Evolutionary conservation across 106 monocot species (phyloP), one percentile per base, ranked within the genome.

Genomic region (Dioscorea zingiberensis): DNA sequence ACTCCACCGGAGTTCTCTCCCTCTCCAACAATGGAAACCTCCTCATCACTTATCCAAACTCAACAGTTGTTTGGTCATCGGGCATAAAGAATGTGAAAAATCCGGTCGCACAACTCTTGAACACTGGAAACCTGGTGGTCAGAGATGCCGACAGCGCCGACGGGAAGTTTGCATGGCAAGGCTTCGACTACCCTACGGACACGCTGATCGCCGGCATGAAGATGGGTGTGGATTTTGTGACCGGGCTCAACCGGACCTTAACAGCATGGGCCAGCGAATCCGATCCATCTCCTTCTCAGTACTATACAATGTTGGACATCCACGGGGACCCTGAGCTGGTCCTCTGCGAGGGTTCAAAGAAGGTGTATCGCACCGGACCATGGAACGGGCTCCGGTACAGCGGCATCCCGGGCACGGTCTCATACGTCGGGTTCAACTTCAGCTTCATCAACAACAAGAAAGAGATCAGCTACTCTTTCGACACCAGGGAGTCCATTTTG

Each of bases 381-480:
- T 83, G 81, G 81, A 64, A 72, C 58, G 81, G 81, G 9, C 51
- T 14, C 7, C 44, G 73, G 30, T 73, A 76, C 59, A 69, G 64
- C 47, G 80, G 75, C 25, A 17, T 80, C 15, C 72, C 72, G 2
- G 66, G 65, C n/a, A 72, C 69, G 69, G 44, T 27, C 29, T 24
- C 38, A n/a, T 59, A 27, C 54, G 11, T 25, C 7, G 55, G 38
- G n/a, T 59, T 59, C 59, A 25, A 25, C 23, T 59, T 21, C 59
- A 60, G 4, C 2, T 59, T 47, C 48, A 25, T 59, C 15, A 27
- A 56, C 23, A 56, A 56, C 59, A 11, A 23, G 15, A 17, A 0
- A 4, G 72, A 73, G 72, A 25, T 56, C 23, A 55, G 23, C 45
- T 64, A 64, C 64, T 24, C 10, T 15, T 73, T n/a, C 26, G 2